A percentile compares a stretch with the other conserved stretches of the same genome.
Evolutionary conservation across 148 eudicot genomes (phyloP).

Genomic region (Camellia sinensis): DNA sequence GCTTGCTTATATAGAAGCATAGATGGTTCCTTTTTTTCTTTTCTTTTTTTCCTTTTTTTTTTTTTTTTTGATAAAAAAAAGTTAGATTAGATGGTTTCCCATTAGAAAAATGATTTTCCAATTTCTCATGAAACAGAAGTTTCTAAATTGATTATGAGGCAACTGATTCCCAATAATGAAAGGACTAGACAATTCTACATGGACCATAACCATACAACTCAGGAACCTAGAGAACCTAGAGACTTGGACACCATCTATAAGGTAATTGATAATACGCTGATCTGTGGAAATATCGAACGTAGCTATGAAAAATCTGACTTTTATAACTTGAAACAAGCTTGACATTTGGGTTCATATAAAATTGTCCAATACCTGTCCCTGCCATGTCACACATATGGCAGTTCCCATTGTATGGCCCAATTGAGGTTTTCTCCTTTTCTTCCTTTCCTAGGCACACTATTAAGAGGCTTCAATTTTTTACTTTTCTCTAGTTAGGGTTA

Average conservation of each 20-base stretch:
- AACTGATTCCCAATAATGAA: not conserved
- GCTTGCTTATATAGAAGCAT: not conserved
- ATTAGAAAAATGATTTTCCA: not conserved
- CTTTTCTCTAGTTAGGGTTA: not conserved
- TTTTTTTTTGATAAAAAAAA: no score
- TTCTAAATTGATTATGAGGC: not conserved
- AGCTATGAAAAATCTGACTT: not conserved
- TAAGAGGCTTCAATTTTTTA: not conserved
- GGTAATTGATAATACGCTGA: not conserved
- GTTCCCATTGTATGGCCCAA: slow-evolving; percentile 1
- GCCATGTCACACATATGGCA: not conserved
- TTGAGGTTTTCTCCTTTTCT: not conserved
- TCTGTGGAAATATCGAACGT: not conserved
- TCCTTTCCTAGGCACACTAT: not conserved
- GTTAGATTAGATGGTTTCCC: not conserved
- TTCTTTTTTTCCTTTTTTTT: no score
- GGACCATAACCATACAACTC: not conserved
- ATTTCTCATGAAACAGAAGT: not conserved
- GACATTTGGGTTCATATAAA: not conserved
- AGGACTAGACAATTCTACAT: not conserved
- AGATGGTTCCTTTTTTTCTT: not conserved
- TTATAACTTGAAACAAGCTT: not conserved
- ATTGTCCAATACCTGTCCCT: not conserved
- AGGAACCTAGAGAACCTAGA: slow-evolving; percentile 5
- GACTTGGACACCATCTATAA: not conserved